These are phyloP conservation scores for Lentinula lateritia DNA, from an alignment of 768 basidiomycete genomes.

Conservation along the genomic window DNA sequence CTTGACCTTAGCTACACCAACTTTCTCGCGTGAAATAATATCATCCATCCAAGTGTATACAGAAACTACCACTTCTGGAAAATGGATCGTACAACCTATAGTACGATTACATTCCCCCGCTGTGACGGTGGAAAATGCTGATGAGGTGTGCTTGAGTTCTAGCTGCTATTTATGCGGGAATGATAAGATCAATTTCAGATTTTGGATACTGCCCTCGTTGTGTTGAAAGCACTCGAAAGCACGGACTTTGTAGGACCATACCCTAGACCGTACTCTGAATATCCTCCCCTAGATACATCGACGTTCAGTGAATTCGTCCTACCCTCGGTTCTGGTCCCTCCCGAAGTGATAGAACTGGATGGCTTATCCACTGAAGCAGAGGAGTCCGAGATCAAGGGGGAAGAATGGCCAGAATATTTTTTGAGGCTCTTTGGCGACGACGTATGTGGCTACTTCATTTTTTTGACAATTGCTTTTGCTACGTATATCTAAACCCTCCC, in stretches of 20 bases:
- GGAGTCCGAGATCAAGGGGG: slow-evolving; percentile 69
- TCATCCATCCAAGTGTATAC: slow-evolving; percentile 66
- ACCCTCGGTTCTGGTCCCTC: slow-evolving; percentile 79
- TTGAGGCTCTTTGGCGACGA: slow-evolving; percentile 62
- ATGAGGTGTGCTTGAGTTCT: slow-evolving; percentile 45
- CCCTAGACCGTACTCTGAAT: slow-evolving; percentile 59
- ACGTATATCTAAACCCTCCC: slow-evolving; percentile 4
- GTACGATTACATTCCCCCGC: slow-evolving; percentile 43
- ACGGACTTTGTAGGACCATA: slow-evolving; percentile 57
- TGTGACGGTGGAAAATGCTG: slow-evolving; percentile 40
- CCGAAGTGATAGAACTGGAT: slow-evolving; percentile 81
- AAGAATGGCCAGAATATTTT: slow-evolving; percentile 77
- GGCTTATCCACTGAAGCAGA: slow-evolving; percentile 63
- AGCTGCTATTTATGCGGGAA: not conserved
- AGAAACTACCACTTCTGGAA: slow-evolving; percentile 50
- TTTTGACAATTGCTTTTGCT: not conserved
- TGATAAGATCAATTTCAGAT: slow-evolving; percentile 28
- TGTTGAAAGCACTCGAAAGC: slow-evolving; percentile 56
- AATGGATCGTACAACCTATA: slow-evolving; percentile 63
- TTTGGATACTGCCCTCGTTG: slow-evolving; percentile 65
- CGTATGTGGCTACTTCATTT: slow-evolving; percentile 20
- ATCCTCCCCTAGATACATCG: slow-evolving; percentile 34
- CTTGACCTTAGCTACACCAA: slow-evolving; percentile 54
- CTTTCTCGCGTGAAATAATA: slow-evolving; percentile 65
- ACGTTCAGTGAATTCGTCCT: slow-evolving; percentile 53